Conservation (phyloP, 2,329 filamentous ascomycete species). For the Hypomyces rosellus region DNA sequence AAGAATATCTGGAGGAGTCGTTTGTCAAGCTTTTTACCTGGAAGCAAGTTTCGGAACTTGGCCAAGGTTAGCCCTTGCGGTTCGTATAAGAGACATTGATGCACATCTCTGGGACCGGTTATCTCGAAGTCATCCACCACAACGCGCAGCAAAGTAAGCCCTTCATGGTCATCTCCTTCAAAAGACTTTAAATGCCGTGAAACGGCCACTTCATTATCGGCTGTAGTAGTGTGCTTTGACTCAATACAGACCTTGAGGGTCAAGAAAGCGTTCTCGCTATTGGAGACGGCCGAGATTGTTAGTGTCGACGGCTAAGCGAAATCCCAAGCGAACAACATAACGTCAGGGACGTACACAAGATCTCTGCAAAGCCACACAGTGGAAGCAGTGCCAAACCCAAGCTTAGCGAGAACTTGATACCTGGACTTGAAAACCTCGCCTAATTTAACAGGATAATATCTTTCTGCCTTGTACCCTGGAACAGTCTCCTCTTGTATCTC, state of each 20-base stretch:
- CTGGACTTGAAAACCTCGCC: constrained; percentile 17
- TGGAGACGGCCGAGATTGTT: background rate
- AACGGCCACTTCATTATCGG: too few relatives aligned
- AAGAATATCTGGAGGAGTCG: too few relatives aligned
- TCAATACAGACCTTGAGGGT: constrained; percentile 6
- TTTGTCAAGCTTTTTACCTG: too few relatives aligned
- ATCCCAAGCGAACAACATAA: background rate
- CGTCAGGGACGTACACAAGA: constrained; percentile 11
- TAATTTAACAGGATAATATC: constrained; percentile 19
- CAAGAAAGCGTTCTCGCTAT: background rate
- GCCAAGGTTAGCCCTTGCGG: too few relatives aligned
- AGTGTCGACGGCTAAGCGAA: background rate
- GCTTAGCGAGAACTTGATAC: constrained; percentile 21
- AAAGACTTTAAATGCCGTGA: too few relatives aligned
- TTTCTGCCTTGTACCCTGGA: constrained; percentile 16
- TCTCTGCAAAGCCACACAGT: constrained; percentile 22
- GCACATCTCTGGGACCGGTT: too few relatives aligned
- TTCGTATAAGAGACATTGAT: too few relatives aligned
- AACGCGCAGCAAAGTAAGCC: too few relatives aligned
- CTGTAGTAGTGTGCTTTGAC: too few relatives aligned
- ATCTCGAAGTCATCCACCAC: too few relatives aligned
- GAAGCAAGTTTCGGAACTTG: too few relatives aligned
- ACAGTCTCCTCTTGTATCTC: constrained; percentile 20
- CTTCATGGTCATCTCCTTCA: too few relatives aligned
- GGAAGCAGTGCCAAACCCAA: constrained; percentile 22